Evolutionary conservation across 345 rosid genomes (phyloP), one percentile per base, ranked within the genome.

Genomic region (Populus deltoides): DNA sequence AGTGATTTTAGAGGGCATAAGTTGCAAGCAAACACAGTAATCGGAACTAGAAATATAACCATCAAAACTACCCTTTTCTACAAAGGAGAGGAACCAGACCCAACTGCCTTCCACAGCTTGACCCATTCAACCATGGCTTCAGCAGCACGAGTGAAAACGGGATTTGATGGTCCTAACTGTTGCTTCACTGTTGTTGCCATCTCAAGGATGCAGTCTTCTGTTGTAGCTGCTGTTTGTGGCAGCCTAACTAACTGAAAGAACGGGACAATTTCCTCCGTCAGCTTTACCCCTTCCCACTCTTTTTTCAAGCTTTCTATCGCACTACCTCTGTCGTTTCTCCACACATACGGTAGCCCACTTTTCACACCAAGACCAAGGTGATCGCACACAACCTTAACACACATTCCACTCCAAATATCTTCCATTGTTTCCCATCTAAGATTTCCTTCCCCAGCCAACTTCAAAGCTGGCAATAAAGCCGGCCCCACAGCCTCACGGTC

Each of bases 271-370:
- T 90, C 93, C 88, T 95, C 99, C 98, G 92, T 93, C 81, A 88
- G 89, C 89, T 90, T 95, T 86, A 95, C 89, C 12, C 98, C 98
- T 86, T 93, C 94, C 99, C 99, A 95, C 79, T 95, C 97, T 78
- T 95, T 95, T 82, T 90, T 93, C 89, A 93, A 76, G 78, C 97
- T 95, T 72, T 90, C 93, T 47, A 92, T 84, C 0, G 98, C 92
- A 77, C 86, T 82, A 20, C 97, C 97, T 78, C 97, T 85, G n/a
- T 95, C 99, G 25, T 81, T 87, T 83, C 99, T 92, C 93, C 92
- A 92, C 59, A 95, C 92, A 22, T 95, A 95, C 9, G 99, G 99
- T 76, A 93, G 80, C 25, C 99, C 99, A 0, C 78, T 92, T 77
- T 95, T 95, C 85, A 93, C 97, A 7, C 99, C 98, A 29, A 87